Evolutionary conservation across 768 basidiomycete genomes (phyloP), one percentile per base, ranked within the genome.

Genomic region (Lactifluus piperatus): DNA sequence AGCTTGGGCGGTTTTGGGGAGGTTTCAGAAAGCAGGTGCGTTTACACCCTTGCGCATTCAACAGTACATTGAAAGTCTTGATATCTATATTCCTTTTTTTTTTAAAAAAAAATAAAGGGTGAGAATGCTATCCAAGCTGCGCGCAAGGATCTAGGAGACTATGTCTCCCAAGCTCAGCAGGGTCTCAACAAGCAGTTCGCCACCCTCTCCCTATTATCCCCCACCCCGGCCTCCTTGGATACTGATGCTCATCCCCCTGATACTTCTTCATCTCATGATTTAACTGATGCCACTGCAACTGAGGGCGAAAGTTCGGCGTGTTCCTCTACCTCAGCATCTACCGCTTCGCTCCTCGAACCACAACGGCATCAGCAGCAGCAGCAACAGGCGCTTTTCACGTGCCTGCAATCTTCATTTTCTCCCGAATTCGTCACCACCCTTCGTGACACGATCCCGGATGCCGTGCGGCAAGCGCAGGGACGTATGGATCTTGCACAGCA

Each of bases 11-110:
- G 52, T 85, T 93, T 68, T 97, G 94, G 94, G 91, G 91, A 45
- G 88, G 91, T 30, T 88, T 94, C 68, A 82, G 84, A 76, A 89
- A 86, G 70, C 92, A 94, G 84, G 92, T 84, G 65, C 63, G 82
- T 67, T 50, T 5, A n/a, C 30, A 10, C 37, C 1, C 11, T 37
- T n/a, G 1, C 5, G 14, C 27, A 10, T 49, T 26, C 20, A 11
- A 49, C 37, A n/a, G n/a, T n/a, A n/a, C n/a, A n/a, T 44, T n/a
- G 3, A 44, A 20, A 3, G 14, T 10, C 50, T 26, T 24, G 30
- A 24, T 30, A 34, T 18, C 36, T 48, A 13, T 29, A 49, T 65
- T 43, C n/a, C n/a, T n/a, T n/a, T n/a, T n/a, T 57, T 24, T 16
- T n/a, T n/a, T 18, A 18, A 22, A 32, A 20, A 43, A 53, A n/a